phyloP scores from a whole-genome alignment of 352 stramenopile genomes.

The Phytophthora idaei region DNA sequence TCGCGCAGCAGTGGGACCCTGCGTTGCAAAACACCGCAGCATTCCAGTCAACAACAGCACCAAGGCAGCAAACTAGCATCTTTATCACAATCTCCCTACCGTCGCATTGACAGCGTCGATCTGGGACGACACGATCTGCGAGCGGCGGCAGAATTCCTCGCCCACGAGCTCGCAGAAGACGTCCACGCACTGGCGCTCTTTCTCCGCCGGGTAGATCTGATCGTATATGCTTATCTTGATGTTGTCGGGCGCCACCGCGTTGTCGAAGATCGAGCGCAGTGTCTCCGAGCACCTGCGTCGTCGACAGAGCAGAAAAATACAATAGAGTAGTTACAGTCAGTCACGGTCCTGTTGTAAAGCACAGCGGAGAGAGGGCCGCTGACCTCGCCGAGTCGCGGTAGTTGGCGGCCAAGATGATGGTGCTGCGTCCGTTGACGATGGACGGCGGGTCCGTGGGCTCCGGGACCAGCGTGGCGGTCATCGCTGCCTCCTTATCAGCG shows the following conservation, averaged over 20 bases:
- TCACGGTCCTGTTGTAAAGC: neutral
- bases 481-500: slow-evolving; percentile 24
- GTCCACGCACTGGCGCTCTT: slow-evolving; percentile 70
- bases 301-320: slow-evolving; percentile 11
- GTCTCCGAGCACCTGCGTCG: slow-evolving; percentile 66
- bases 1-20: slow-evolving; percentile 73
- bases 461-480: slow-evolving; percentile 5
- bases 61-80: neutral
- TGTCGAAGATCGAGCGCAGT: slow-evolving; percentile 81
- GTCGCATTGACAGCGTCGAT: slow-evolving; percentile 74
- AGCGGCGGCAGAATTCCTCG: slow-evolving; percentile 57
- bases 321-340: slow-evolving; percentile 4
- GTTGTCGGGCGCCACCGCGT: slow-evolving; percentile 59
- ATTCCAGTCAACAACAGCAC: slow-evolving; percentile 11
- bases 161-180: slow-evolving; percentile 73
- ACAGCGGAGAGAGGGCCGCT: neutral
- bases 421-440: slow-evolving; percentile 65
- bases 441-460: slow-evolving; percentile 33
- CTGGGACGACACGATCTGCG: slow-evolving; percentile 70
- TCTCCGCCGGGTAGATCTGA: slow-evolving; percentile 72
- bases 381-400: slow-evolving; percentile 81
- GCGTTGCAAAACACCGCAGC: slow-evolving; percentile 6
- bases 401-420: slow-evolving; percentile 82
- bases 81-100: slow-evolving; percentile 29
- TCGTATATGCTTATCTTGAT: slow-evolving; percentile 71